phyloP scores from a whole-genome alignment of 805 yeast genomes.

The Cyberlindnera saturnus region DNA sequence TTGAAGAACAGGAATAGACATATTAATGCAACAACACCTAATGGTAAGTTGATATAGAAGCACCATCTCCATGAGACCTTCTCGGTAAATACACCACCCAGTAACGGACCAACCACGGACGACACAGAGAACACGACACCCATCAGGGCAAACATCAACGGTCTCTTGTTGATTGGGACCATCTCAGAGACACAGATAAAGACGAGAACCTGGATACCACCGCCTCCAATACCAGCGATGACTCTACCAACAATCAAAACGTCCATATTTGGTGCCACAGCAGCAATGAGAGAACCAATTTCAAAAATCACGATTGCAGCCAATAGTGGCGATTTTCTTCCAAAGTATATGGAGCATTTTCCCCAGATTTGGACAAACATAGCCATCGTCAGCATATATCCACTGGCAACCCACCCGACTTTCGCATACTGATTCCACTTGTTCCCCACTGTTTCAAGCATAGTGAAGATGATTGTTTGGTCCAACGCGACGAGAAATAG shows the following conservation, averaged over 20 bases:
- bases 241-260: slow-evolving; percentile 68
- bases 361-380: slow-evolving; percentile 54
- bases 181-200: slow-evolving; percentile 51
- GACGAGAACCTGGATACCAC: slow-evolving; percentile 55
- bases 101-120: slow-evolving; percentile 53
- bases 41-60: slow-evolving; percentile 62
- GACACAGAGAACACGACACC: slow-evolving; percentile 38
- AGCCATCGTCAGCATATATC: slow-evolving; percentile 49
- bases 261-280: slow-evolving; percentile 47
- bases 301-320: slow-evolving; percentile 37
- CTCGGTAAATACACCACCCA: slow-evolving; percentile 62
- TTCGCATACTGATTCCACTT: slow-evolving; percentile 45
- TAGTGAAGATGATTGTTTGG: slow-evolving; percentile 51
- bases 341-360: slow-evolving; percentile 47
- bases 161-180: slow-evolving; percentile 29
- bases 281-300: slow-evolving; percentile 56
- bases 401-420: slow-evolving; percentile 55
- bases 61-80: slow-evolving; percentile 71
- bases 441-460: slow-evolving; percentile 43
- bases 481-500: slow-evolving; percentile 42
- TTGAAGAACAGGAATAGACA: slow-evolving; percentile 35
- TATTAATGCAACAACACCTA: slow-evolving; percentile 47
- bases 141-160: slow-evolving; percentile 16
- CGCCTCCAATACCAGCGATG: slow-evolving; percentile 66
- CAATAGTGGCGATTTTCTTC: slow-evolving; percentile 35